A percentile compares a stretch with the other conserved stretches of the same genome.
phyloP scores from a whole-genome alignment of 345 rosid species.

The Leavenworthia alabamica region DNA sequence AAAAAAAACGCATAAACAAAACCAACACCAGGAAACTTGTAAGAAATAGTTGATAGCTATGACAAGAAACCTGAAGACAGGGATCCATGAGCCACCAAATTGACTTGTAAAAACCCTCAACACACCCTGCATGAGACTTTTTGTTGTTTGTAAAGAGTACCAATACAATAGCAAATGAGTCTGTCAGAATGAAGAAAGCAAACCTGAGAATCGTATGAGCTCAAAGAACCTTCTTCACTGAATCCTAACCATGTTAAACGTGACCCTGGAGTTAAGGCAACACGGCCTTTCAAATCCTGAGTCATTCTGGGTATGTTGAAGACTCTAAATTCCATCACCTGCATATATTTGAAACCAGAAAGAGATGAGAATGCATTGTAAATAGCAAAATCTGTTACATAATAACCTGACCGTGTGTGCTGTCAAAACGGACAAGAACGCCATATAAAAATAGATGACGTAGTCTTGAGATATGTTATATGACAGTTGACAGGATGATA shows the following conservation, averaged over 20 bases:
- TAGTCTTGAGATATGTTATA: background rate
- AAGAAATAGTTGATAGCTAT: slow-evolving; percentile 11
- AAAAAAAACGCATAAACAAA: background rate
- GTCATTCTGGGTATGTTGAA: slow-evolving; percentile 55
- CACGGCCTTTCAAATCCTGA: slow-evolving; percentile 52
- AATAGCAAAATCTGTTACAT: background rate
- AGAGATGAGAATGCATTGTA: background rate
- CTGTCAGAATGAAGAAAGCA: background rate
- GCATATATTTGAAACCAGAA: slow-evolving; percentile 22
- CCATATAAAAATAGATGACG: slow-evolving; percentile 2
- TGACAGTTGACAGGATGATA: background rate
- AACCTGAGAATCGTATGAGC: slow-evolving; percentile 87
- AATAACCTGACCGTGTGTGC: background rate
- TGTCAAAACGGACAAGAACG: background rate
- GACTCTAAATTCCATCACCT: slow-evolving; percentile 72
- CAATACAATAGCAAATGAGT: slow-evolving; percentile 7
- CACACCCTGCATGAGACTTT: slow-evolving; percentile 48
- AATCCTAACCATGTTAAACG: slow-evolving; percentile 77
- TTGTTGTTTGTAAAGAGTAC: background rate
- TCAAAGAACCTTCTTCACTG: slow-evolving; percentile 82
- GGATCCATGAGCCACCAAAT: slow-evolving; percentile 93
- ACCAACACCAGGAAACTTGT: background rate
- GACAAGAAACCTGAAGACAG: slow-evolving; percentile 69
- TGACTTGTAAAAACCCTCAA: slow-evolving; percentile 62
- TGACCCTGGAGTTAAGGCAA: slow-evolving; percentile 83